These are phyloP conservation scores for Dioscorea alata DNA, from an alignment of 106 monocot species.

Conservation along the genomic window DNA sequence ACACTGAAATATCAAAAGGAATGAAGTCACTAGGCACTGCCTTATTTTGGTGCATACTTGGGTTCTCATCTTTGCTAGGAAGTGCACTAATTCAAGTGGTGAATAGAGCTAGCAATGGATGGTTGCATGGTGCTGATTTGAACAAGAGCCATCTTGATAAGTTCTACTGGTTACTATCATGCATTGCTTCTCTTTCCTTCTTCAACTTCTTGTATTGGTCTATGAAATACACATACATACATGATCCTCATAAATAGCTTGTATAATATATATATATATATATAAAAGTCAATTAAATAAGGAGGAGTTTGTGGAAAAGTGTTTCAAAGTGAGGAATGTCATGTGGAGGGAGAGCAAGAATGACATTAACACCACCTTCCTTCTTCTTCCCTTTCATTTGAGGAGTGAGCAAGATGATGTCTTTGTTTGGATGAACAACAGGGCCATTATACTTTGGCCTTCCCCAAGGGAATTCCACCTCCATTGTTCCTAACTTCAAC, in stretches of 20 bases:
- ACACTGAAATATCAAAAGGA: conserved; percentile 25
- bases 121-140: too few species aligned
- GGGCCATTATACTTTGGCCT: background rate
- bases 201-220: too few species aligned
- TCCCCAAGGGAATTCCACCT: background rate
- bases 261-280: too few species aligned
- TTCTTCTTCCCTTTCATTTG: background rate
- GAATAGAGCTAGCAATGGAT: conserved; percentile 27
- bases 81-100: conserved; percentile 36
- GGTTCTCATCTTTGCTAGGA: conserved; percentile 43
- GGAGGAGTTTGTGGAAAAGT: background rate
- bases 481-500: background rate
- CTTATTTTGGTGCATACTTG: conserved; percentile 53
- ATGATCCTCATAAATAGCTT: too few species aligned
- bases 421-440: background rate
- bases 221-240: too few species aligned
- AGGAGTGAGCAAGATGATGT: background rate
- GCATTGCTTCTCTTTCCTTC: too few species aligned
- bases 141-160: too few species aligned
- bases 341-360: background rate
- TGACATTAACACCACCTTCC: background rate
- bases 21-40: conserved; percentile 55
- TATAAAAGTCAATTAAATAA: background rate
- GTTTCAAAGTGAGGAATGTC: background rate
- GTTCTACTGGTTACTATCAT: too few species aligned